Evolutionary conservation across 495 filamentous ascomycete genomes (phyloP), one percentile per base, ranked within the genome.

Genomic region (Aspergillus biplanus): DNA sequence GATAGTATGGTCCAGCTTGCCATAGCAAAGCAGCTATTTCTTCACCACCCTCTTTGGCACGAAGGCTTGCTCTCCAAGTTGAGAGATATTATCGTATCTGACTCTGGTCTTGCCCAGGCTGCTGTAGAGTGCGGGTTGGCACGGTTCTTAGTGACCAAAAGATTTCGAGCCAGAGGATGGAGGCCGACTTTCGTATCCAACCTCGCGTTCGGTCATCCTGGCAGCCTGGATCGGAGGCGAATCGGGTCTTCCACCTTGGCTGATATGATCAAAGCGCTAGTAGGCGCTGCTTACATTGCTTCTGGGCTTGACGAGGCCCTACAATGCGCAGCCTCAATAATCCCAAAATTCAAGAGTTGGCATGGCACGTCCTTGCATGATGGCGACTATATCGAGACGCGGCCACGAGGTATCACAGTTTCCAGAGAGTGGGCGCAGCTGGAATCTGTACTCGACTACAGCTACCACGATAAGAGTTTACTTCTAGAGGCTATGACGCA

Each of bases 401-500:
- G 50, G 12, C 59, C 49, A 53, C n/a, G 6, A 4, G 21, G 35
- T 7, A 27, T 62, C 5, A 21, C 5, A 21, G 16, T 13, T 42
- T n/a, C 32, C 12, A 13, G 16, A 18, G 48, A 46, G 12, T 4
- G 33, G 9, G 12, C 33, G n/a, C 27, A 62, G 18, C 27, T 62
- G 49, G 59, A 62, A 46, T 4, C 42, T 27, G 27, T 62, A 7
- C 50, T 62, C 46, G 59, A 44, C 18, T 62, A 62, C 47, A 62
- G 15, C 5, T 62, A 54, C 46, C 21, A 34, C n/a, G 50, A 62
- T 33, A 37, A 46, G 15, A 55, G 50, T 16, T 16, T 62, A 13
- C 33, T 46, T 16, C 15, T 44, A 44, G 59, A 62, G 50, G 59
- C 59, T 5, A 33, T 62, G 33, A 62, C 59, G 33, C 59, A 62